These are phyloP conservation scores for Hypsizygus marmoreus DNA, from an alignment of 768 basidiomycete genomes.

Conservation along the genomic window DNA sequence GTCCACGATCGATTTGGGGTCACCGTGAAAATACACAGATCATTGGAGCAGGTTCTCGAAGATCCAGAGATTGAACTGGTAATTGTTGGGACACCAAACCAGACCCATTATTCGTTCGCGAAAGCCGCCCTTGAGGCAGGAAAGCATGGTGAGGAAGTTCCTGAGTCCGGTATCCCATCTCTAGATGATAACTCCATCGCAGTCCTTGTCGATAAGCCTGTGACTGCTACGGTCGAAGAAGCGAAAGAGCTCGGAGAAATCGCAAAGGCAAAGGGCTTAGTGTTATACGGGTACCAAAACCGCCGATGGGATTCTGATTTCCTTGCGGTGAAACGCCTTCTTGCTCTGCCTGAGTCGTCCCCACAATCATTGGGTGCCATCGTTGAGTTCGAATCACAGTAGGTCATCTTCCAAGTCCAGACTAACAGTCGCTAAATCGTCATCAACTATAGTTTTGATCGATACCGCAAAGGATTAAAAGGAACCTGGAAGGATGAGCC, in stretches of 20 bases:
- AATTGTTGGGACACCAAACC: slow-evolving; percentile 70
- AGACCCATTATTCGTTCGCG: slow-evolving; percentile 70
- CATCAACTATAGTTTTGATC: slow-evolving; percentile 58
- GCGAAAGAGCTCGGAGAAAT: slow-evolving; percentile 61
- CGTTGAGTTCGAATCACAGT: slow-evolving; percentile 78
- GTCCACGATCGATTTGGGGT: slow-evolving; percentile 67
- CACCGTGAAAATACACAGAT: slow-evolving; percentile 55
- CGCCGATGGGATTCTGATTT: slow-evolving; percentile 82
- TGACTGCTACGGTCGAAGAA: slow-evolving; percentile 60
- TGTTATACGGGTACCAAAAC: slow-evolving; percentile 75
- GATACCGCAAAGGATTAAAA: slow-evolving; percentile 65
- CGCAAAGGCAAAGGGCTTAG: slow-evolving; percentile 58
- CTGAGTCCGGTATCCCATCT: not conserved
- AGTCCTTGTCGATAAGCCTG: slow-evolving; percentile 84
- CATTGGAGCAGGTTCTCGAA: slow-evolving; percentile 58
- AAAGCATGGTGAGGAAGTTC: slow-evolving; percentile 59
- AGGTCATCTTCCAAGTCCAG: slow-evolving; percentile 20
- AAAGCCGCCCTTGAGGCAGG: slow-evolving; percentile 68
- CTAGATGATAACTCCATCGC: not conserved
- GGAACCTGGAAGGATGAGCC: slow-evolving; percentile 81
- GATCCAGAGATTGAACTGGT: slow-evolving; percentile 70
- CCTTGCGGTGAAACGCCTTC: slow-evolving; percentile 60
- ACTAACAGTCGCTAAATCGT: not conserved
- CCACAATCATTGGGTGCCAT: slow-evolving; percentile 60
- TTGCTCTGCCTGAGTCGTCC: slow-evolving; percentile 53